Evolutionary conservation across 1,284 basidiomycete species (phyloP).

Genomic region (Trichosporon ovoides): DNA sequence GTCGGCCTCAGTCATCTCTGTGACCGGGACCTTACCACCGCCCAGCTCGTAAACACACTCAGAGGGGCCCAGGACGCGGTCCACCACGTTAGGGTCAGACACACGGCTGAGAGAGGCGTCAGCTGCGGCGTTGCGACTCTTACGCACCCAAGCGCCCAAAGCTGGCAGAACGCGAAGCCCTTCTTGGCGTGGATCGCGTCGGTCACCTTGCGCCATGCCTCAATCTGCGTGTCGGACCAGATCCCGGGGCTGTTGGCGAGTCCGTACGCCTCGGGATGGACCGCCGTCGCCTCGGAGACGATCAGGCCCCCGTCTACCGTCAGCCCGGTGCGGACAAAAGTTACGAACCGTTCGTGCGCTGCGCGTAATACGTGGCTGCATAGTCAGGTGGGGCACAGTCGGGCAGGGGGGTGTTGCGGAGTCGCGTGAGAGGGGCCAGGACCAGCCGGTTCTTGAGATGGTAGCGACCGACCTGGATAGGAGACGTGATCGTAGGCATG

Average conservation of each 20-base stretch:
- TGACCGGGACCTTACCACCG: conserved; percentile 3
- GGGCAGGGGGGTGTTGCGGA: conserved; percentile 23
- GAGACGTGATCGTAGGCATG: conserved; percentile 10
- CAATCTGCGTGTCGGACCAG: conserved; percentile 31
- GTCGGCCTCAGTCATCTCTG: conserved; percentile 31
- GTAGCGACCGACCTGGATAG: conserved; percentile 27
- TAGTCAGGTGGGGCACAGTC: conserved; percentile 29
- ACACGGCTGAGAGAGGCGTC: neutral
- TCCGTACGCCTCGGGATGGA: conserved; percentile 29
- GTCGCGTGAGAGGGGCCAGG: conserved; percentile 45
- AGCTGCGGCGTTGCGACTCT: neutral
- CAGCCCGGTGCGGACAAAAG: neutral
- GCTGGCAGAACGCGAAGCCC: conserved; percentile 53
- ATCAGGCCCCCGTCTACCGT: conserved; percentile 34
- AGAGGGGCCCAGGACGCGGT: conserved; percentile 58
- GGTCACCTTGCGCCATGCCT: conserved; percentile 44
- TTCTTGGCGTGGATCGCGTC: conserved; percentile 52
- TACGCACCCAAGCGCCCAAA: conserved; percentile 53
- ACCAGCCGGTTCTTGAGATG: conserved; percentile 42
- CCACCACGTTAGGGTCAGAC: conserved; percentile 12
- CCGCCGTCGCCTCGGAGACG: conserved; percentile 39
- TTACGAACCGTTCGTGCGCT: conserved; percentile 34
- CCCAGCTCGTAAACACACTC: neutral
- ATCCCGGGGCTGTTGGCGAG: conserved; percentile 28
- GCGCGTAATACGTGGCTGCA: conserved; percentile 42